phyloP scores from a whole-genome alignment of 768 basidiomycete species.

The Termitomyces sp. region DNA sequence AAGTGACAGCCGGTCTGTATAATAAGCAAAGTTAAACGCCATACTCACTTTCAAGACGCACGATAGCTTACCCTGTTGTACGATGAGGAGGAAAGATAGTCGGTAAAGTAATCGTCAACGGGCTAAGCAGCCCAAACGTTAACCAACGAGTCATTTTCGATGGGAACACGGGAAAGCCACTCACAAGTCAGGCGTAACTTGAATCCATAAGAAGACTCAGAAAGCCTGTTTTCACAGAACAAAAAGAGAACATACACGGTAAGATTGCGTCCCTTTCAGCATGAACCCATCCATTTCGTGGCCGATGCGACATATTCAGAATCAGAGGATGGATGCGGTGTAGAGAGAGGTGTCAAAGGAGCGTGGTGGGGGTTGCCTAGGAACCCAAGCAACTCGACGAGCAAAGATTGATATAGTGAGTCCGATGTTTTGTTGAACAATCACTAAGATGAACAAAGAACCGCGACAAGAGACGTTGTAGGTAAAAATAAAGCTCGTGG shows the following conservation, averaged over 20 bases:
- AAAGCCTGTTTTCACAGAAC: not conserved
- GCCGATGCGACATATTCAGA: constrained; percentile 1
- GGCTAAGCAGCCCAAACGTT: not conserved
- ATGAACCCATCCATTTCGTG: constrained; percentile 4
- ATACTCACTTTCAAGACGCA: not conserved
- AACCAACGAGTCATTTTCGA: not conserved
- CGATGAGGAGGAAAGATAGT: too few species aligned
- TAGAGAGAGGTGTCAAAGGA: constrained; percentile 5
- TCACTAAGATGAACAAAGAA: not conserved
- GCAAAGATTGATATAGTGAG: not conserved
- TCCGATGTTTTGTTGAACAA: not conserved
- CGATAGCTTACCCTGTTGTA: not conserved
- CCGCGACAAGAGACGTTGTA: not conserved
- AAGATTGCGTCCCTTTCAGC: not conserved
- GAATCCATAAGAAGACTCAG: not conserved
- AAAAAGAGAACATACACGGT: not conserved
- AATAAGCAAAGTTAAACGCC: not conserved
- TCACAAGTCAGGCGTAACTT: not conserved
- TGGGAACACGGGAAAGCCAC: not conserved
- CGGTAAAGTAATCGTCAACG: not conserved
- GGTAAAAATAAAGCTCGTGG: not conserved
- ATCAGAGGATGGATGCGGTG: not conserved
- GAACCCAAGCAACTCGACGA: not conserved
- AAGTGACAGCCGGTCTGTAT: not conserved
- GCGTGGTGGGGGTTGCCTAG: not conserved